Percentiles rank a stretch among this genome's conserved stretches.
These are phyloP conservation scores for Rhodotorula sp. DNA, from an alignment of 1,284 basidiomycete species.

Conservation along the genomic window DNA sequence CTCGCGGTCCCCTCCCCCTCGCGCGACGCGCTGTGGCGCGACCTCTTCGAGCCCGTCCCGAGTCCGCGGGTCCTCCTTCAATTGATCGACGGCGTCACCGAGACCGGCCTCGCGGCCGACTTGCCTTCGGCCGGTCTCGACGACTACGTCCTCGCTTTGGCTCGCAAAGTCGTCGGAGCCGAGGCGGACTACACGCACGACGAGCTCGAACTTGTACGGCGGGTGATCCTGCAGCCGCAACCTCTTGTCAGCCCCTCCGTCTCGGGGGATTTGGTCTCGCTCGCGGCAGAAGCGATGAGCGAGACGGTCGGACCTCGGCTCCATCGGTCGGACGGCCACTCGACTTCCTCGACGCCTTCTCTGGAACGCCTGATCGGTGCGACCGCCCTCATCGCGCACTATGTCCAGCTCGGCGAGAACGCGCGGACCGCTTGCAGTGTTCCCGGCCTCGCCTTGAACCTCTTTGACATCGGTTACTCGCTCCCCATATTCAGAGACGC, in stretches of 20 bases:
- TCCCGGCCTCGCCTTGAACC: neutral
- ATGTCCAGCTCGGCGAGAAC: neutral
- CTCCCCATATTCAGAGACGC: constrained; percentile 10
- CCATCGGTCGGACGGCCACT: neutral
- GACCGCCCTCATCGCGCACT: constrained; percentile 13
- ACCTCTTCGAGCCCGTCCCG: constrained; percentile 20
- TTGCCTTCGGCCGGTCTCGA: constrained; percentile 30
- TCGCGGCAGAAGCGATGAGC: constrained; percentile 9
- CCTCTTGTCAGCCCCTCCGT: constrained; percentile 10
- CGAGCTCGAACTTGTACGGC: constrained; percentile 27
- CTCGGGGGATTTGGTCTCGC: neutral
- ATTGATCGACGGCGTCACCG: constrained; percentile 19
- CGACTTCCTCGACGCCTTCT: neutral
- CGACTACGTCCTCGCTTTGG: constrained; percentile 21
- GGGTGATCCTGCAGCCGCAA: constrained; percentile 20
- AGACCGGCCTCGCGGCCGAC: constrained; percentile 3
- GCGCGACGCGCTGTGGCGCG: constrained; percentile 18
- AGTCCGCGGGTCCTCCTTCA: constrained; percentile 12
- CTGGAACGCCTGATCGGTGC: constrained; percentile 15
- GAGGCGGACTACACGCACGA: neutral
- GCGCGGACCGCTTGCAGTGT: neutral
- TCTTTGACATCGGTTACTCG: constrained; percentile 24
- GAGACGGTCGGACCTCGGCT: neutral
- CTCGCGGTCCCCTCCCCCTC: constrained; percentile 8
- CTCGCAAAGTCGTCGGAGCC: constrained; percentile 9